phyloP scores from a whole-genome alignment of 345 rosid genomes.

The Acer negundo region DNA sequence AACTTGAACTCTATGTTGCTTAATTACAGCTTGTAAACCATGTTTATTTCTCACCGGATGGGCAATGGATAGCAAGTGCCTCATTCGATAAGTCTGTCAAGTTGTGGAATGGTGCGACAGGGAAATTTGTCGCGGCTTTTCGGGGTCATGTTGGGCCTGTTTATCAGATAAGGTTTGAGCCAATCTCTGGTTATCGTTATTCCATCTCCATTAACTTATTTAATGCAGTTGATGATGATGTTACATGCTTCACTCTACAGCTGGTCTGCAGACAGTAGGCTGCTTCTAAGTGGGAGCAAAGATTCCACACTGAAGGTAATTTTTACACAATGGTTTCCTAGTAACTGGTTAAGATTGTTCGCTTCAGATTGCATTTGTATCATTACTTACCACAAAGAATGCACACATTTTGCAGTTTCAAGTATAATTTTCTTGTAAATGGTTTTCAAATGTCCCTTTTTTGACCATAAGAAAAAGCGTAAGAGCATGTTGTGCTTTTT shows the following conservation, averaged over 20 bases:
- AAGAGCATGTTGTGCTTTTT: slow-evolving; percentile 3
- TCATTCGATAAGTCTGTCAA: slow-evolving; percentile 93
- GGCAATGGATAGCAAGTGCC: slow-evolving; percentile 97
- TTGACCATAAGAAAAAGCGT: not conserved
- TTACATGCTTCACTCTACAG: slow-evolving; percentile 37
- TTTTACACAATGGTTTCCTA: not conserved
- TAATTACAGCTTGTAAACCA: slow-evolving; percentile 85
- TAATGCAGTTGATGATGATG: slow-evolving; percentile 11
- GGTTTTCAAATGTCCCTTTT: not conserved
- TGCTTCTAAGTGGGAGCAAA: slow-evolving; percentile 95
- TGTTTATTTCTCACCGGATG: slow-evolving; percentile 94
- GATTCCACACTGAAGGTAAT: slow-evolving; percentile 94
- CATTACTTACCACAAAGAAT: not conserved
- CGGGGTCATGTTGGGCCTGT: slow-evolving; percentile 96
- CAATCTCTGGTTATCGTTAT: slow-evolving; percentile 13
- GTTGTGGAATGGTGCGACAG: slow-evolving; percentile 89
- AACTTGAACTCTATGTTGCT: slow-evolving; percentile 18
- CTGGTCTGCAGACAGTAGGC: slow-evolving; percentile 98
- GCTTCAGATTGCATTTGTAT: not conserved
- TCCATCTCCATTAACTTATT: not conserved
- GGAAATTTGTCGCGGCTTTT: slow-evolving; percentile 81
- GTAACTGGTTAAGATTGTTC: not conserved
- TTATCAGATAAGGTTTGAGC: slow-evolving; percentile 76
- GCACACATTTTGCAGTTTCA: slow-evolving; percentile 2
- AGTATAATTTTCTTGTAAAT: not conserved